A percentile compares a stretch with the other conserved stretches of the same genome.
Evolutionary conservation across 2,329 filamentous ascomycete genomes (phyloP).

Genomic region (Calonectria leucothoes): DNA sequence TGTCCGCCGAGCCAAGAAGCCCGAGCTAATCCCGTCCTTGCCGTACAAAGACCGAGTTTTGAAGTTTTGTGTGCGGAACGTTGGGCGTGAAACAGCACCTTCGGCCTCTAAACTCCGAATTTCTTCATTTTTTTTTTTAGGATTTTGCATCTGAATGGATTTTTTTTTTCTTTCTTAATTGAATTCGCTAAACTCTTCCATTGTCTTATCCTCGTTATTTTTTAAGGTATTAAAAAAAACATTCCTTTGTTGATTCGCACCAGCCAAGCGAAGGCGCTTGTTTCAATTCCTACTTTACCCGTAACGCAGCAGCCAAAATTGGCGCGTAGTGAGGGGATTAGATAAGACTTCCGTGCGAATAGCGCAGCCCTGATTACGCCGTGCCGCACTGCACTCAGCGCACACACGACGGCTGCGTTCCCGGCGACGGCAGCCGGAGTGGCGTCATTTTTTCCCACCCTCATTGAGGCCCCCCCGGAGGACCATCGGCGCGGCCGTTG

Average conservation of each 20-base stretch:
- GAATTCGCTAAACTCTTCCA: too few relatives aligned
- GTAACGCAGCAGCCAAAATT: slow-evolving; percentile 13
- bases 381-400: neutral
- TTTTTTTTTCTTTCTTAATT: too few relatives aligned
- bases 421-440: neutral
- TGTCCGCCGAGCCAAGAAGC: slow-evolving; percentile 35
- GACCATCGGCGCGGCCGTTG: neutral
- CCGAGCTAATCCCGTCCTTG: slow-evolving; percentile 46
- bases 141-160: neutral
- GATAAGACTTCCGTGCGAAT: neutral
- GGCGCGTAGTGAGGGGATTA: neutral
- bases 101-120: neutral
- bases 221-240: too few relatives aligned
- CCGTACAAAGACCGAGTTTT: slow-evolving; percentile 28
- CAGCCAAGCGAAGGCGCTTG: neutral
- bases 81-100: neutral
- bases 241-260: neutral
- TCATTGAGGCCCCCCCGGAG: neutral
- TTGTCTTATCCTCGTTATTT: too few relatives aligned
- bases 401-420: neutral
- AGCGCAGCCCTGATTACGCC: neutral
- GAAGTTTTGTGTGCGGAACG: neutral
- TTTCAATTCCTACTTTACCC: slow-evolving; percentile 24
- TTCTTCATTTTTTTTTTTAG: neutral
- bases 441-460: slow-evolving; percentile 14